These are phyloP conservation scores for Ehretia macrophylla DNA, from an alignment of 257 asterid species.

Conservation along the genomic window DNA sequence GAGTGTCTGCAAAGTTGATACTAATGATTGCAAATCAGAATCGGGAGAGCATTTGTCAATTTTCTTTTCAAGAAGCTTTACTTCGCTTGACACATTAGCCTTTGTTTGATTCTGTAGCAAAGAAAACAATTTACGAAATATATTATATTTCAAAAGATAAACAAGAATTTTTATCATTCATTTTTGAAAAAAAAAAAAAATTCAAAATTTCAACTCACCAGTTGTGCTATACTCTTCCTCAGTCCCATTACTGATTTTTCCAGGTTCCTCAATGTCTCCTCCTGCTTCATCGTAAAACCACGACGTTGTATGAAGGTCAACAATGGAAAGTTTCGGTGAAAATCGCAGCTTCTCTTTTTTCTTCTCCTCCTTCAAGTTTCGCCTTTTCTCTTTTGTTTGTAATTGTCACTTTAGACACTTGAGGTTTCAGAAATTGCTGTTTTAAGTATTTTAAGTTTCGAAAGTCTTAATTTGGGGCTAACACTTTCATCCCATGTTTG, in stretches of 20 bases:
- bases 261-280: background rate
- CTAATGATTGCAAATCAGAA: constrained; percentile 16
- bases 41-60: constrained; percentile 13
- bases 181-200: background rate
- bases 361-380: too few relatives aligned
- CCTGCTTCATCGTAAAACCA: background rate
- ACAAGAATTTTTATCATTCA: background rate
- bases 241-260: background rate
- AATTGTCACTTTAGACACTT: too few relatives aligned
- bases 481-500: too few relatives aligned
- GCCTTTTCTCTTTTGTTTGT: too few relatives aligned
- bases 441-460: too few relatives aligned
- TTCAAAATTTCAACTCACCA: background rate
- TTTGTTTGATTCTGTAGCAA: constrained; percentile 12
- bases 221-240: background rate
- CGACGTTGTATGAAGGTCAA: background rate
- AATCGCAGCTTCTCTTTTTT: too few relatives aligned
- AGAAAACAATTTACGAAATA: background rate
- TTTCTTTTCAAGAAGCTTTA: constrained; percentile 32
- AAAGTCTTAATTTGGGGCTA: too few relatives aligned
- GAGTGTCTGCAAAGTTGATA: constrained; percentile 21
- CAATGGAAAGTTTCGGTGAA: background rate
- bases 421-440: too few relatives aligned
- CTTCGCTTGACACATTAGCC: constrained; percentile 26
- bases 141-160: background rate